A percentile compares a stretch with the other conserved stretches of the same genome.
Evolutionary conservation across 2,329 filamentous ascomycete species (phyloP).

Genomic region (Simplicillium sp.): DNA sequence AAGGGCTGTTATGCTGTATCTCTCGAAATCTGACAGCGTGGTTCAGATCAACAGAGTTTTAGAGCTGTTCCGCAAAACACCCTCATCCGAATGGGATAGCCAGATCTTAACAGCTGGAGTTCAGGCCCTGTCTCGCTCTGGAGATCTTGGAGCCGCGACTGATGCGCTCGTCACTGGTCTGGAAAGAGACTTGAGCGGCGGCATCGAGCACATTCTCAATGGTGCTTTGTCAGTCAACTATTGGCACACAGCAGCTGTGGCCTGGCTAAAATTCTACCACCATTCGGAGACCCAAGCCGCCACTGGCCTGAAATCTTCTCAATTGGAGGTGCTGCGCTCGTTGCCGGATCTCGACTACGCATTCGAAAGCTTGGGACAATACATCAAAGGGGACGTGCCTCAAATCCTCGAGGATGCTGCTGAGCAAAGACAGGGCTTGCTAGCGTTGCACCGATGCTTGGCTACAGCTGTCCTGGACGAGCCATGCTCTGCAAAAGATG

Average conservation of each 20-base stretch:
- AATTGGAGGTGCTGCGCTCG: constrained; percentile 11
- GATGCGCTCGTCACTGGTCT: constrained; percentile 29
- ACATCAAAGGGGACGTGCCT: constrained; percentile 11
- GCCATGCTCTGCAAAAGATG: constrained; percentile 22
- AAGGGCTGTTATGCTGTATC: constrained; percentile 26
- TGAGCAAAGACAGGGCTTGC: constrained; percentile 11
- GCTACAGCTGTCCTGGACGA: constrained; percentile 12
- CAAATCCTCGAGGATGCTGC: no score
- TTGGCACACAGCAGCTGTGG: constrained; percentile 25
- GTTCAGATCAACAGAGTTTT: constrained; percentile 35
- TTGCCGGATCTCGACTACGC: constrained; percentile 18
- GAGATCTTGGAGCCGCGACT: constrained; percentile 27
- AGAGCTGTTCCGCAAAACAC: constrained; percentile 30
- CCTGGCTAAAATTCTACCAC: constrained; percentile 25
- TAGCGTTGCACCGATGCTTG: neutral
- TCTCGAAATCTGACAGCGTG: constrained; percentile 31
- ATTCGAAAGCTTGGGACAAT: constrained; percentile 23
- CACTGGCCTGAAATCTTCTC: no score
- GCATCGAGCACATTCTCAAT: constrained; percentile 33
- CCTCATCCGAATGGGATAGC: constrained; percentile 27
- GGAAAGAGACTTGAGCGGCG: constrained; percentile 21
- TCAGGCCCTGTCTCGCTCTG: constrained; percentile 28
- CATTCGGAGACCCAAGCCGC: neutral
- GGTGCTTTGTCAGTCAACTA: constrained; percentile 24
- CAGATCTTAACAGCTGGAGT: constrained; percentile 29